Base-by-base conservation (phyloP, 1,139 yeast genomes). In the Geotrichum cucujoidarum region DNA sequence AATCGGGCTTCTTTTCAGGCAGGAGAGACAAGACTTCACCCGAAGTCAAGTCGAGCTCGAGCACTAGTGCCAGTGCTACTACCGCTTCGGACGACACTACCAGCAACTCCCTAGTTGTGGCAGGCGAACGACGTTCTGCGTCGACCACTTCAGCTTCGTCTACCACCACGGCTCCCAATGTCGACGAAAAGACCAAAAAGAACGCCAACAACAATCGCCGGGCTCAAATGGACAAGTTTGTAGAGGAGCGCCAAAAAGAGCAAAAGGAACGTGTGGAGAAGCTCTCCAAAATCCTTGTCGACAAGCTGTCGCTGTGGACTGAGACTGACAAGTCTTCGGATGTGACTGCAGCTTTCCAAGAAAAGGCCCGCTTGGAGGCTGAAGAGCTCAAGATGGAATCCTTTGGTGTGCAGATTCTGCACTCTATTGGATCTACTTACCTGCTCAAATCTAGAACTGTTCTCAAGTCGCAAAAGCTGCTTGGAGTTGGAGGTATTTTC, bases 311-410 rank as follows among this genome's bases (percentile, higher is more conserved):
- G 1, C 74, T 89, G 18, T 80, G 82, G 68, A 88, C 97, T 0
- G 97, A 90, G 65, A 83, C 95, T 1, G 85, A 80, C 54, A 82
- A 83, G 73, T 78, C 78, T 42, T 76, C 69, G 1, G 89, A 80
- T 51, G 84, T 89, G 34, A 78, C 80, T n/a, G 69, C 70, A 25
- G 79, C 95, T 1, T 90, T 88, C 66, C 73, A 73, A 53, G 77
- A 75, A 48, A 88, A 89, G 65, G 76, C 85, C 60, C 76, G 75
- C 55, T 77, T 83, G 36, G 97, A 90, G 66, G 95, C 95, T 1
- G 95, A 89, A 60, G 76, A 84, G 42, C 75, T 92, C 54, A 90
- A 90, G 63, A 81, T 88, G 85, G 97, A 90, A 67, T 86, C 95
- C 45, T 92, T 90, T 69, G 97, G 97, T 8, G 70, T 89, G 45